Percentiles rank a stretch among this genome's conserved stretches.
These are phyloP conservation scores for Serpula lacrymans DNA, from an alignment of 768 basidiomycete genomes.

Conservation along the genomic window DNA sequence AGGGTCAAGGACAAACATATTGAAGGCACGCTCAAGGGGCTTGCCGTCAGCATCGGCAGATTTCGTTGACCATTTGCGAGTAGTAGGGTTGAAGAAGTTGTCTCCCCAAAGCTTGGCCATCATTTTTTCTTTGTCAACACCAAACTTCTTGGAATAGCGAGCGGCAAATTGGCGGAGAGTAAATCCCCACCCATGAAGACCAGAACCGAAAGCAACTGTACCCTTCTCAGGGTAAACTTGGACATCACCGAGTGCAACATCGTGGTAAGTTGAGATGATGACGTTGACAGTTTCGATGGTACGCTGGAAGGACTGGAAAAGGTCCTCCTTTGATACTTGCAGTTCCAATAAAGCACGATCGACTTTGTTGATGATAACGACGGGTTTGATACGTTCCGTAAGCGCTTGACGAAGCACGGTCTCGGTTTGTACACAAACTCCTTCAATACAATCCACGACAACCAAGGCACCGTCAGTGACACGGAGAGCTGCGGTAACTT, in stretches of 20 bases:
- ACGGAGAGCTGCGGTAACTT: slow-evolving; percentile 99
- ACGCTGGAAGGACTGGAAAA: slow-evolving; percentile 96
- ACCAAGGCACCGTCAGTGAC: slow-evolving; percentile 99
- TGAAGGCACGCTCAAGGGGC: slow-evolving; percentile 96
- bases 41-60: slow-evolving; percentile 75
- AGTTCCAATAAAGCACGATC: slow-evolving; percentile 99
- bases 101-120: slow-evolving; percentile 98
- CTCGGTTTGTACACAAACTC: slow-evolving; percentile 99
- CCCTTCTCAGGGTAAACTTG: slow-evolving; percentile 99
- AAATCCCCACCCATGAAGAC: slow-evolving; percentile 99
- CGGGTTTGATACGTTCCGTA: slow-evolving; percentile 98
- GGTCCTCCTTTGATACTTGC: slow-evolving; percentile 93
- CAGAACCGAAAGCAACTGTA: slow-evolving; percentile 98
- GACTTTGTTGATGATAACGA: slow-evolving; percentile 99
- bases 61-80: slow-evolving; percentile 94
- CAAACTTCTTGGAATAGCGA: slow-evolving; percentile 97
- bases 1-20: slow-evolving; percentile 96
- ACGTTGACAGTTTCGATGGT: slow-evolving; percentile 98
- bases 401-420: slow-evolving; percentile 98
- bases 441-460: slow-evolving; percentile 99
- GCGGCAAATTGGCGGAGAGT: slow-evolving; percentile 95
- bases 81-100: slow-evolving; percentile 98
- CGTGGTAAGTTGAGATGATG: slow-evolving; percentile 97
- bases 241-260: slow-evolving; percentile 90
- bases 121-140: slow-evolving; percentile 98